Evolutionary conservation across 768 basidiomycete species (phyloP).

Genomic region (Cystobasidium ongulense): DNA sequence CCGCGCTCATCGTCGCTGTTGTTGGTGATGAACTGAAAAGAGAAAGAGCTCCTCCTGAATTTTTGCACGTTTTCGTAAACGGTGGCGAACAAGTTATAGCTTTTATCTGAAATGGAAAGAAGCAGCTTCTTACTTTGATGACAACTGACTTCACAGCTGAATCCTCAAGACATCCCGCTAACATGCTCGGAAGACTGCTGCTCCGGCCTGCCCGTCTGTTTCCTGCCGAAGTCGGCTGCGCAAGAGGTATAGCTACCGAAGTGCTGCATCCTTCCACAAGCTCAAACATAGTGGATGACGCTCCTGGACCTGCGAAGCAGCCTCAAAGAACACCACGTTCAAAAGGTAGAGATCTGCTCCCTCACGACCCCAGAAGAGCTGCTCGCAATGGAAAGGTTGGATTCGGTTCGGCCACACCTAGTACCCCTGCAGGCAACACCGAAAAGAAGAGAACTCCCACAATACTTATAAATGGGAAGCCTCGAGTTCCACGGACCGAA

Average conservation of each 20-base stretch:
- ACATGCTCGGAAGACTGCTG: not conserved
- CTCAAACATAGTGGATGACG: not conserved
- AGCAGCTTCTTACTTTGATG: too few species aligned
- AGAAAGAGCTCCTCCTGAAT: not conserved
- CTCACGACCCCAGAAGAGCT: not conserved
- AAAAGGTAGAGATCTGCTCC: not conserved
- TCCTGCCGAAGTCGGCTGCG: not conserved
- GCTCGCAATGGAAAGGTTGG: not conserved
- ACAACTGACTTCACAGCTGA: not conserved
- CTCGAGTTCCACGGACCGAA: not conserved
- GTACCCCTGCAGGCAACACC: not conserved
- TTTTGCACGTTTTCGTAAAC: not conserved
- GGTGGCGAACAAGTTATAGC: too few species aligned
- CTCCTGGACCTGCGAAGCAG: not conserved
- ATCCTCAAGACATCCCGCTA: not conserved
- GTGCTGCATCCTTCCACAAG: not conserved
- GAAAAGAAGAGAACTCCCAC: not conserved
- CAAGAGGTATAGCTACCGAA: not conserved
- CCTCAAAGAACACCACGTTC: not conserved
- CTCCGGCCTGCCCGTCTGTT: not conserved
- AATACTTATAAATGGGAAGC: not conserved
- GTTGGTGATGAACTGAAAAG: not conserved
- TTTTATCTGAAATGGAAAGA: too few species aligned
- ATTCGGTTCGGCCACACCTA: not conserved
- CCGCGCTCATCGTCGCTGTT: not conserved